phyloP scores from a whole-genome alignment of 176 grass and related monocot genomes.

The Tillandsia leiboldiana region DNA sequence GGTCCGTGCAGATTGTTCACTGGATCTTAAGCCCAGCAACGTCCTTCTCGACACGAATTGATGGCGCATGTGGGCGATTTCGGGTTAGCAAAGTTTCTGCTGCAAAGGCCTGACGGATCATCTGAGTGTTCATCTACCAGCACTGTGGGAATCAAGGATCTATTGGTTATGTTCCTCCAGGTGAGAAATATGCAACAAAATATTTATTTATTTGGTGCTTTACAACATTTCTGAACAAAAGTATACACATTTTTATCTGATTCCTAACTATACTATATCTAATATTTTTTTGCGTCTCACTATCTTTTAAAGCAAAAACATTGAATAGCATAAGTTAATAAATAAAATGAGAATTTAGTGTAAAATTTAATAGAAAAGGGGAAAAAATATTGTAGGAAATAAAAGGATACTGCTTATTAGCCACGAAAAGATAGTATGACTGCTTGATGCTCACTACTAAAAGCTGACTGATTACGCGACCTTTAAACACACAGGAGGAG shows the following conservation, averaged over 20 bases:
- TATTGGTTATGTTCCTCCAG: conserved; percentile 42
- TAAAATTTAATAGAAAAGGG: too few relatives aligned
- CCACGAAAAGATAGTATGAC: too few relatives aligned
- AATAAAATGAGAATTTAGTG: too few relatives aligned
- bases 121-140: neutral
- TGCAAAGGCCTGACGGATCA: neutral
- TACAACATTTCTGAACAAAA: neutral
- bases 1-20: conserved; percentile 16
- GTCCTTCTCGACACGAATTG: conserved; percentile 41
- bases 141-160: conserved; percentile 20
- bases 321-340: too few relatives aligned
- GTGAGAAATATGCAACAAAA: neutral
- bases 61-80: conserved; percentile 11
- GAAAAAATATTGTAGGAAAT: too few relatives aligned
- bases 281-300: too few relatives aligned
- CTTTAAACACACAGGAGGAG: too few relatives aligned
- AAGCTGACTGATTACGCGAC: too few relatives aligned
- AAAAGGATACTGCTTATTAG: too few relatives aligned
- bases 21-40: conserved; percentile 23
- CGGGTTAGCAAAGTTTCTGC: conserved; percentile 29
- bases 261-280: neutral
- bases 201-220: neutral
- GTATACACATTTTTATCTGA: neutral
- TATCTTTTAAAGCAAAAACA: too few relatives aligned
- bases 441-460: too few relatives aligned